phyloP scores from a whole-genome alignment of 129 eudicot genomes.

The Flaveria bidentis region DNA sequence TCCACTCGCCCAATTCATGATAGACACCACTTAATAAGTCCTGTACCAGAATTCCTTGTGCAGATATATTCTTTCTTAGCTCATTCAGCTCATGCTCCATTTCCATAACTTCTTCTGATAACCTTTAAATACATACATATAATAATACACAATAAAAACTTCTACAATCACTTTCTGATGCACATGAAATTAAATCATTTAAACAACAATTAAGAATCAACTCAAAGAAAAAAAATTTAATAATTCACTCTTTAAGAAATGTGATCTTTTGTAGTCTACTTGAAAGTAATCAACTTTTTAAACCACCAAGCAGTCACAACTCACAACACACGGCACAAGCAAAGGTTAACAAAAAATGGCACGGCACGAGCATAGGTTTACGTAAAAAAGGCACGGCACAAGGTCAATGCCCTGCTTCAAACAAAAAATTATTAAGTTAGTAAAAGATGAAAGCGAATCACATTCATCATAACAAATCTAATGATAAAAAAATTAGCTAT shows the following conservation, averaged over 20 bases:
- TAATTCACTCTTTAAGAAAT: neutral
- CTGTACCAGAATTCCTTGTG: constrained; percentile 85
- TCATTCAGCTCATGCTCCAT: constrained; percentile 82
- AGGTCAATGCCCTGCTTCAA: neutral
- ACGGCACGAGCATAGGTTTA: too few species aligned
- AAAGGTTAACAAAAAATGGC: too few species aligned
- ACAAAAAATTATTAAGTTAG: neutral
- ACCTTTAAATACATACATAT: constrained; percentile 41
- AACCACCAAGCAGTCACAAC: neutral
- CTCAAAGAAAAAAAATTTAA: neutral
- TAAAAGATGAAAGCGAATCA: neutral
- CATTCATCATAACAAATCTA: neutral
- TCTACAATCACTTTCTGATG: constrained; percentile 3
- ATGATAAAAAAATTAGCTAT: neutral
- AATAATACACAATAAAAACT: neutral
- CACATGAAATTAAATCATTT: constrained; percentile 3
- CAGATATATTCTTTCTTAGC: constrained; percentile 74
- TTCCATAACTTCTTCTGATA: constrained; percentile 93
- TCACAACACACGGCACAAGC: neutral
- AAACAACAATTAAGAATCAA: constrained; percentile 12
- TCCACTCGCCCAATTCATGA: constrained; percentile 71
- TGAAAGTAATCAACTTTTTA: neutral
- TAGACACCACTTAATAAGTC: constrained; percentile 73
- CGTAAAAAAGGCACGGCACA: neutral
- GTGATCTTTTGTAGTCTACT: neutral